phyloP scores from a whole-genome alignment of 768 basidiomycete species.

The Ephemerocybe angulata region DNA sequence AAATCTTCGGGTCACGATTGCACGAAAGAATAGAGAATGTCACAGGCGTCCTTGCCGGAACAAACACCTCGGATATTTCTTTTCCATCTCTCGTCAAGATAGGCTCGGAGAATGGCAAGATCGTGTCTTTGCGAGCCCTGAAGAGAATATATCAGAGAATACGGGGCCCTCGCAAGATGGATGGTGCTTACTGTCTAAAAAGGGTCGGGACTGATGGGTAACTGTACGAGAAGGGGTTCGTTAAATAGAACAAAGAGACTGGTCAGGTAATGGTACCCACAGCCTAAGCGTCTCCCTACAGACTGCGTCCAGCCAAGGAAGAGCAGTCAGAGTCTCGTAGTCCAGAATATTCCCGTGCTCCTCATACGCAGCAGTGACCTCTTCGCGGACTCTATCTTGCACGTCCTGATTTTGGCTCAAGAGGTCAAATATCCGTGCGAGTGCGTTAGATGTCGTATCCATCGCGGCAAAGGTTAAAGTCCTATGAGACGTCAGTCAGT shows the following conservation, averaged over 20 bases:
- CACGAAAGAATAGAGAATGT: neutral
- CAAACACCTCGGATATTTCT: slow-evolving; percentile 30
- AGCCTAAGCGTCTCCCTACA: slow-evolving; percentile 39
- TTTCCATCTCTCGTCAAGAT: slow-evolving; percentile 28
- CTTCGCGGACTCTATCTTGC: slow-evolving; percentile 35
- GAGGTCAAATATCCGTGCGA: slow-evolving; percentile 30
- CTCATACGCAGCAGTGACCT: slow-evolving; percentile 28
- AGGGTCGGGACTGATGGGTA: slow-evolving; percentile 23
- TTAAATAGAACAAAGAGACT: neutral
- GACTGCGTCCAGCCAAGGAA: slow-evolving; percentile 39
- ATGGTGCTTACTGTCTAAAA: slow-evolving; percentile 15
- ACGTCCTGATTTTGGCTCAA: slow-evolving; percentile 31
- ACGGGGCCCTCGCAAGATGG: neutral
- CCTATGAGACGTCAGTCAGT: slow-evolving; percentile 17
- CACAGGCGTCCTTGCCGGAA: slow-evolving; percentile 35
- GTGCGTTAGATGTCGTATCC: slow-evolving; percentile 39
- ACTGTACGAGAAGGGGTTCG: neutral
- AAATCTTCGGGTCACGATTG: neutral
- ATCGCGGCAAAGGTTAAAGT: slow-evolving; percentile 37
- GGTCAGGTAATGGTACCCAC: slow-evolving; percentile 9
- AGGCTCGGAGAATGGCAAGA: slow-evolving; percentile 34
- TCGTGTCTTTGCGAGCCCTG: slow-evolving; percentile 9
- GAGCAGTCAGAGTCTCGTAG: slow-evolving; percentile 34
- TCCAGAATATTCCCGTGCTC: slow-evolving; percentile 22
- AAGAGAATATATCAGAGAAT: neutral